These are phyloP conservation scores for Cercospora sesami DNA, from an alignment of 2,329 filamentous ascomycete species.

Conservation along the genomic window DNA sequence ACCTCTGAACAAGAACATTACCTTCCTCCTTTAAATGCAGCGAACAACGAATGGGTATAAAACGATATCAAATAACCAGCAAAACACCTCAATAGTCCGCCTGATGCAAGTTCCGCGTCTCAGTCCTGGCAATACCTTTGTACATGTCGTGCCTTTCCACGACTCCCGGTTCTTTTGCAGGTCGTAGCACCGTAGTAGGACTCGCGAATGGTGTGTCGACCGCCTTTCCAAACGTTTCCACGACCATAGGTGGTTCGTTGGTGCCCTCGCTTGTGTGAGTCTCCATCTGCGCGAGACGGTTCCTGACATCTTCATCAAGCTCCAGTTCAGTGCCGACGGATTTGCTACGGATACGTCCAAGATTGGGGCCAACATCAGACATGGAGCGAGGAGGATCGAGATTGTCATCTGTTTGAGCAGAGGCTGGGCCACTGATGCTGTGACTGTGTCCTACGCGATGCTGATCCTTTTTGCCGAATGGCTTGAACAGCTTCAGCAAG, in stretches of 20 bases:
- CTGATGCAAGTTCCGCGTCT: conserved; percentile 44
- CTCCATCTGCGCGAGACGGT: conserved; percentile 24
- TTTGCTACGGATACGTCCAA: conserved; percentile 26
- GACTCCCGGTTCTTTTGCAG: conserved; percentile 36
- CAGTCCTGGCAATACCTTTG: conserved; percentile 35
- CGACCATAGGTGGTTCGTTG: neutral
- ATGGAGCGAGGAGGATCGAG: conserved; percentile 32
- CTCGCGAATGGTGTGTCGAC: conserved; percentile 35
- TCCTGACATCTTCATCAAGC: conserved; percentile 20
- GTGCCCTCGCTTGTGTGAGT: conserved; percentile 21
- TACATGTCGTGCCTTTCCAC: conserved; percentile 49
- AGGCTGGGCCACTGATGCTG: conserved; percentile 17
- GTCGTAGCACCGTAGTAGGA: conserved; percentile 24
- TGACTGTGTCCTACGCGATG: conserved; percentile 12
- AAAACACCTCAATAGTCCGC: conserved; percentile 16
- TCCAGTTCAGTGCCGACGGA: conserved; percentile 24
- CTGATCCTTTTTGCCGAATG: conserved; percentile 26
- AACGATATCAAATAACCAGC: neutral
- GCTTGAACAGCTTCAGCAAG: conserved; percentile 33
- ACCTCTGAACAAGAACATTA: neutral
- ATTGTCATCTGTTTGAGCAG: conserved; percentile 18
- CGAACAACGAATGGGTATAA: conserved; percentile 3
- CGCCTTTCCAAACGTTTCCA: conserved; percentile 15
- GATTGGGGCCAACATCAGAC: conserved; percentile 32
- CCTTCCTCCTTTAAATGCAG: neutral